A percentile compares a stretch with the other conserved stretches of the same genome.
These are phyloP conservation scores for Venturia asperata DNA, from an alignment of 2,329 filamentous ascomycete species.

Conservation along the genomic window DNA sequence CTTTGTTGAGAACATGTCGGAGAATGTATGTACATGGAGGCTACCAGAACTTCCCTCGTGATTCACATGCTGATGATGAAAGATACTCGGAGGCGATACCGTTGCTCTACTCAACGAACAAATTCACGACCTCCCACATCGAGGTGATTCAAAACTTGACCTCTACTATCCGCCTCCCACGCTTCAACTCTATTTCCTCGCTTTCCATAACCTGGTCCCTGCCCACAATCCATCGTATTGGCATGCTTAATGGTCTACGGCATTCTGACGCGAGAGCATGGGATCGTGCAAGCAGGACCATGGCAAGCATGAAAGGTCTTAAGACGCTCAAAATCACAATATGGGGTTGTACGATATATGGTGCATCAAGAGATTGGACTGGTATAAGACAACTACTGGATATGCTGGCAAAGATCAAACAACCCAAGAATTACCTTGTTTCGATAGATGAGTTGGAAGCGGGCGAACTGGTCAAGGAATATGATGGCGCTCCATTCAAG, in stretches of 20 bases:
- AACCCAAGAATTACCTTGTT: not conserved
- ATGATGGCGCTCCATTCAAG: slow-evolving; percentile 5
- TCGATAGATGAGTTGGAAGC: slow-evolving; percentile 10
- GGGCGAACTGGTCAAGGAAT: slow-evolving; percentile 2
- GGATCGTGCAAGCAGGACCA: slow-evolving; percentile 12
- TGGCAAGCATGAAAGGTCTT: slow-evolving; percentile 16
- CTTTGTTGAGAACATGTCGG: slow-evolving; percentile 15
- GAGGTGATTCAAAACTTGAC: slow-evolving; percentile 9
- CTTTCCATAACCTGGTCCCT: slow-evolving; percentile 10
- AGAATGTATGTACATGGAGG: slow-evolving; percentile 14
- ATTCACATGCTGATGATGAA: not conserved
- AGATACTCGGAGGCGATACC: slow-evolving; percentile 18
- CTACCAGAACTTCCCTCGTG: not conserved
- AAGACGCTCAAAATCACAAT: not conserved
- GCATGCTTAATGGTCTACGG: slow-evolving; percentile 7
- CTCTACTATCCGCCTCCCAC: slow-evolving; percentile 14
- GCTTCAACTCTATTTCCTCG: slow-evolving; percentile 15
- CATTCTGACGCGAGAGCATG: not conserved
- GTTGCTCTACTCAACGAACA: slow-evolving; percentile 15
- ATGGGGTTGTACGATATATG: not conserved
- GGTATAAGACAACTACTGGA: slow-evolving; percentile 7
- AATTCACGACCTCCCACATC: slow-evolving; percentile 7
- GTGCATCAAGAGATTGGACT: not conserved
- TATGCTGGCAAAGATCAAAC: slow-evolving; percentile 1
- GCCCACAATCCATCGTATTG: slow-evolving; percentile 3